phyloP scores from a whole-genome alignment of 345 rosid genomes.

The Erysimum cheiranthoides region DNA sequence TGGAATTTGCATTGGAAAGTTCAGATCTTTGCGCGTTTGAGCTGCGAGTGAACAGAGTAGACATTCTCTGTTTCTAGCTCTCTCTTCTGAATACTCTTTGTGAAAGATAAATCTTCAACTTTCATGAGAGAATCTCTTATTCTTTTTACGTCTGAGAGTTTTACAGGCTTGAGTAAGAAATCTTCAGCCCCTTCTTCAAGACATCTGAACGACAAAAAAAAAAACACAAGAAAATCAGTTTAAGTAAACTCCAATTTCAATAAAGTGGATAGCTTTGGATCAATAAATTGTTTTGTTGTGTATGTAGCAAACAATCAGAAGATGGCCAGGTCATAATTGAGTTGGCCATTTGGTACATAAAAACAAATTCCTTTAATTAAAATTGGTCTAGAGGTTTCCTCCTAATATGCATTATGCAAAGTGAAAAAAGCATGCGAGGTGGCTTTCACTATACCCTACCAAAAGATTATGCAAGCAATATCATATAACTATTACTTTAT shows the following conservation, averaged over 20 bases:
- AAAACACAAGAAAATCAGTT: not conserved
- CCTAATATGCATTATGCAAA: constrained; percentile 16
- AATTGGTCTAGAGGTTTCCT: constrained; percentile 16
- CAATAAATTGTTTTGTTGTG: constrained; percentile 18
- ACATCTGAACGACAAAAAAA: constrained; percentile 52
- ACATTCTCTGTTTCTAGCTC: constrained; percentile 45
- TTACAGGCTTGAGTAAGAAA: constrained; percentile 75
- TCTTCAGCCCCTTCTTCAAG: constrained; percentile 94
- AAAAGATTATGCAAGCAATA: constrained; percentile 38
- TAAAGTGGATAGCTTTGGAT: not conserved
- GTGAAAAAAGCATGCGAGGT: constrained; percentile 42
- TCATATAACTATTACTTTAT: constrained; percentile 15
- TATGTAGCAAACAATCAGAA: constrained; percentile 38
- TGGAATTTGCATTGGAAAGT: constrained; percentile 6
- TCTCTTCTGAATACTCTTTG: constrained; percentile 55
- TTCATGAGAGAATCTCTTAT: constrained; percentile 61
- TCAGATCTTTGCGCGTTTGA: constrained; percentile 39
- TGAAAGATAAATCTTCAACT: constrained; percentile 43
- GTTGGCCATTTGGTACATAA: constrained; percentile 21
- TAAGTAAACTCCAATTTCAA: constrained; percentile 7
- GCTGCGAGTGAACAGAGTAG: constrained; percentile 27
- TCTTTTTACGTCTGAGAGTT: constrained; percentile 68
- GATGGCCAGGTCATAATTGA: constrained; percentile 38
- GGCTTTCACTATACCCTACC: constrained; percentile 37
- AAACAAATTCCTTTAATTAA: constrained; percentile 9